phyloP scores from a whole-genome alignment of 1,139 yeast genomes.

The Kodamaea alishanica region DNA sequence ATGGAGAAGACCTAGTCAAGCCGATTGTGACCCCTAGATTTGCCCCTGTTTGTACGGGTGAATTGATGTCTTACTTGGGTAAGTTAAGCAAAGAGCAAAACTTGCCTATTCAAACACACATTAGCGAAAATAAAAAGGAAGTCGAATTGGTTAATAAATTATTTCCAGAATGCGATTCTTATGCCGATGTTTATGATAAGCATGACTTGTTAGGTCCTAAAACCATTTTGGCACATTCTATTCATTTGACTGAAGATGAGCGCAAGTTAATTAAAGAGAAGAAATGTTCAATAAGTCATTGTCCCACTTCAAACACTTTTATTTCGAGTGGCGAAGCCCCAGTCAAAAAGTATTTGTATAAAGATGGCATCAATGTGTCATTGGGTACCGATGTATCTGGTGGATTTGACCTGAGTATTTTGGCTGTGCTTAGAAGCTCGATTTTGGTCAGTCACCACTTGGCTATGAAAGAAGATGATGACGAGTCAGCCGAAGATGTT shows the following conservation, averaged over 20 bases:
- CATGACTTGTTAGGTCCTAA: slow-evolving; percentile 55
- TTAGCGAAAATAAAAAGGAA: slow-evolving; percentile 76
- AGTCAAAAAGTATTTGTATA: slow-evolving; percentile 59
- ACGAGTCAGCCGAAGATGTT: slow-evolving; percentile 15
- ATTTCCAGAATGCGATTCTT: slow-evolving; percentile 67
- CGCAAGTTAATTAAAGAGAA: slow-evolving; percentile 49
- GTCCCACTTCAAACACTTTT: slow-evolving; percentile 89
- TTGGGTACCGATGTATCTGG: slow-evolving; percentile 94
- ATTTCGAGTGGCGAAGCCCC: slow-evolving; percentile 91
- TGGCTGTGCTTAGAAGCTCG: slow-evolving; percentile 74
- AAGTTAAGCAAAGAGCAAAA: slow-evolving; percentile 43
- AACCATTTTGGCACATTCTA: slow-evolving; percentile 87
- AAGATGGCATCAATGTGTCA: slow-evolving; percentile 68
- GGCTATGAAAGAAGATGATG: slow-evolving; percentile 53
- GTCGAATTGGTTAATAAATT: slow-evolving; percentile 67
- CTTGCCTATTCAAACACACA: slow-evolving; percentile 84
- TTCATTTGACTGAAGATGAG: slow-evolving; percentile 70
- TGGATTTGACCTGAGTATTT: slow-evolving; percentile 78
- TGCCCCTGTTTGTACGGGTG: slow-evolving; percentile 81
- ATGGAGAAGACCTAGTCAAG: slow-evolving; percentile 42
- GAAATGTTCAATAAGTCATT: slow-evolving; percentile 79
- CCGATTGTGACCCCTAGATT: slow-evolving; percentile 92
- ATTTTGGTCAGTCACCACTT: slow-evolving; percentile 80
- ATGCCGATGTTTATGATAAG: slow-evolving; percentile 74
- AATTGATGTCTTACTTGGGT: slow-evolving; percentile 63